Evolutionary conservation across 2,329 filamentous ascomycete genomes (phyloP), one percentile per base, ranked within the genome.

Genomic region (Elsinoe perseae): DNA sequence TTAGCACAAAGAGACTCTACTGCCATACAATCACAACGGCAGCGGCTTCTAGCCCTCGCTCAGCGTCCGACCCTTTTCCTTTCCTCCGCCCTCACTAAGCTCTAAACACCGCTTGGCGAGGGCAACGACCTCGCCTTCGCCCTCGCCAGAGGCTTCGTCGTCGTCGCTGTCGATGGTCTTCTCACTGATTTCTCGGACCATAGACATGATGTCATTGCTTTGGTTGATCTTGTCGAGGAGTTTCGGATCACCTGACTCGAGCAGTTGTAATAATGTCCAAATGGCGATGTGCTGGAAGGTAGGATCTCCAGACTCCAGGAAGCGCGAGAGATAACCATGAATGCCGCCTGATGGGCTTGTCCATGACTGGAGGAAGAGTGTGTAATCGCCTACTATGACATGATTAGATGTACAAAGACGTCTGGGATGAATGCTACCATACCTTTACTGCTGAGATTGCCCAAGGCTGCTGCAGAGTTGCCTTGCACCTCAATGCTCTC

Each of bases 231-330:
- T 83, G 50, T 85, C 84, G 61, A 96, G 86, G n/a, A 98, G 78
- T 56, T 83, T 86, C 72, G 87, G 85, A 68, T 98, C 92, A 69
- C 95, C 91, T 0, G 92, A 96, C 72, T 98, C 93, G 52, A 98
- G 84, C 3, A 98, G 80, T 69, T 98, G 93, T 2, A 98, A 80
- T 48, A 98, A 75, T 1, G 93, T 98, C 93, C 93, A 98, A 61
- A 97, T 95, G 52, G 93, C 93, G 67, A 98, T 98, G 69, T 98
- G 93, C 72, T 98, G 93, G 78, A 98, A 98, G 0, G 93, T 98
- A 0, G 93, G 85, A 68, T 98, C 93, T 38, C 91, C 92, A 61
- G 90, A 96, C 43, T 87, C 88, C 16, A 98, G 79, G 77, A 98
- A 98, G 56, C 92, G 85, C 64, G 85, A 87, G 32, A 98, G 80